Evolutionary conservation across 1,284 basidiomycete species (phyloP).

Genomic region (Irpex sp.): DNA sequence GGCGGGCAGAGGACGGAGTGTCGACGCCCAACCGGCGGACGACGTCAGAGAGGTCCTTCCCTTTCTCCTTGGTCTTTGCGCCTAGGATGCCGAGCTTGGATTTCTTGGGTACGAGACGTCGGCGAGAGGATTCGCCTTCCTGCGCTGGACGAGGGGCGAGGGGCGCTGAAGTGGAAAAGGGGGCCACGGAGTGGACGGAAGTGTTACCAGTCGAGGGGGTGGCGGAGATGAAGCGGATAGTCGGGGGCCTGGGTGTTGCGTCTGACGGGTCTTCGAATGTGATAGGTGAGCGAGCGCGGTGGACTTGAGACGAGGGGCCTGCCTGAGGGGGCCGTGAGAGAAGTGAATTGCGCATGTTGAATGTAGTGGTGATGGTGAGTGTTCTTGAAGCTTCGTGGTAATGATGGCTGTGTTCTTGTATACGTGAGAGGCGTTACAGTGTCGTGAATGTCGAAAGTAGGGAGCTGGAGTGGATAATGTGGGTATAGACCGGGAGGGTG

Average conservation of each 20-base stretch:
- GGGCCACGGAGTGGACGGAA: constrained; percentile 31
- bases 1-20: constrained; percentile 22
- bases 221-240: constrained; percentile 65
- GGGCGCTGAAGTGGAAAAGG: constrained; percentile 25
- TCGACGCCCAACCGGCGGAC: constrained; percentile 49
- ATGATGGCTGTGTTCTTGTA: constrained; percentile 1
- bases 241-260: constrained; percentile 37
- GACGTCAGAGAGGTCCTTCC: constrained; percentile 53
- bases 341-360: constrained; percentile 32
- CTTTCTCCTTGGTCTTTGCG: constrained; percentile 26
- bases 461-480: constrained; percentile 17
- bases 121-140: constrained; percentile 33
- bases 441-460: constrained; percentile 14
- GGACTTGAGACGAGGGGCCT: constrained; percentile 21
- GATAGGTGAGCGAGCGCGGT: constrained; percentile 21
- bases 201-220: constrained; percentile 55
- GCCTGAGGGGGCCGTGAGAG: constrained; percentile 26
- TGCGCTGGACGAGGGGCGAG: constrained; percentile 31
- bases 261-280: constrained; percentile 15
- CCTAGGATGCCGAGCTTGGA: constrained; percentile 58
- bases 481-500: constrained; percentile 1
- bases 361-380: neutral
- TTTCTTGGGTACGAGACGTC: constrained; percentile 72
- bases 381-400: neutral
- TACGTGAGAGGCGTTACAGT: neutral